A percentile compares a stretch with the other conserved stretches of the same genome.
These are phyloP conservation scores for Sedum album DNA, from an alignment of 164 flowering plant genomes.

Conservation along the genomic window DNA sequence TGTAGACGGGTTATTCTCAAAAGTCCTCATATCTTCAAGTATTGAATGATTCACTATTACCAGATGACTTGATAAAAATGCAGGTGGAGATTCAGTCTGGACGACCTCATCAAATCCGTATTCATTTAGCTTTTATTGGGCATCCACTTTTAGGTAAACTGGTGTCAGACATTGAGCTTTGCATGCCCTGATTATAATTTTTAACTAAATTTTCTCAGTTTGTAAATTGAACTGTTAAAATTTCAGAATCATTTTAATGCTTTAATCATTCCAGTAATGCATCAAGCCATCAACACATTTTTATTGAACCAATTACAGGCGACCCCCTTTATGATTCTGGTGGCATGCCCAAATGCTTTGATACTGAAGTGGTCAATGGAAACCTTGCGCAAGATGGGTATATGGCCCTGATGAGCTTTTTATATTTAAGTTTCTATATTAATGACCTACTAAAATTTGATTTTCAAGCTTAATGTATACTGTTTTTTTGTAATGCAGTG, in stretches of 20 bases:
- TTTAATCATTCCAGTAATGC: not conserved
- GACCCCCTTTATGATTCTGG: conserved; percentile 81
- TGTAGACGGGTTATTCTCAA: no score
- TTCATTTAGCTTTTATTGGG: conserved; percentile 86
- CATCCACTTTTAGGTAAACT: conserved; percentile 81
- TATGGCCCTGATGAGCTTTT: not conserved
- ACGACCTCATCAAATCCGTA: conserved; percentile 95
- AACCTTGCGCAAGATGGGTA: conserved; percentile 76
- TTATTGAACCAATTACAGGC: conserved; percentile 35
- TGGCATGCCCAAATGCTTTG: conserved; percentile 55
- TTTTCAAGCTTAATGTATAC: not conserved
- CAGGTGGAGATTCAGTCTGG: conserved; percentile 96
- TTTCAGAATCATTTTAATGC: no score
- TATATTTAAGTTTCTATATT: not conserved
- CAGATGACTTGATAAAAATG: not conserved
- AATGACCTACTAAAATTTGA: not conserved
- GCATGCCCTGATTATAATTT: no score
- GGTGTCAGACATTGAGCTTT: not conserved
- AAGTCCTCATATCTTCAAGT: not conserved
- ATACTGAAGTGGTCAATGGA: conserved; percentile 33
- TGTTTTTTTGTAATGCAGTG: conserved; percentile 30
- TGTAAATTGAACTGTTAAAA: no score
- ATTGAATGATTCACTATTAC: not conserved
- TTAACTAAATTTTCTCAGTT: no score
- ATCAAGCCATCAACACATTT: conserved; percentile 3